Percentiles rank a stretch among this genome's conserved stretches.
phyloP scores from a whole-genome alignment of 1,139 yeast genomes.

The Nakaseomyces sp. region DNA sequence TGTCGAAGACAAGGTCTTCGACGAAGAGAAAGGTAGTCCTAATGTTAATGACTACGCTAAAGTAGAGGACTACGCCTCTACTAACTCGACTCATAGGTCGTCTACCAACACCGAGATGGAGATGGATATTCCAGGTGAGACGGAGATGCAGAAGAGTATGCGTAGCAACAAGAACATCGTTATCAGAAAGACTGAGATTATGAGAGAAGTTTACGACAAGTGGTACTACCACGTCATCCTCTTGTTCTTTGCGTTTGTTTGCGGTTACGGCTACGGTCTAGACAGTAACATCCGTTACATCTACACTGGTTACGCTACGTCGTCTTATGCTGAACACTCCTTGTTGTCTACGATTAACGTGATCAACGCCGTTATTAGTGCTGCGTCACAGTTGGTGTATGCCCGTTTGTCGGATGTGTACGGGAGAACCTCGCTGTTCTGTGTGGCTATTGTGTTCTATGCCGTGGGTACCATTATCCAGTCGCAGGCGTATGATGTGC shows the following conservation, averaged over 20 bases:
- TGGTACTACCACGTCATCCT: slow-evolving; percentile 13
- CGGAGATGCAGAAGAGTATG: slow-evolving; percentile 3
- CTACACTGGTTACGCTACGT: slow-evolving; percentile 46
- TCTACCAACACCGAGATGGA: too few relatives aligned
- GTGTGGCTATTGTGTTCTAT: slow-evolving; percentile 49
- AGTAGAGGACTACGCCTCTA: background rate
- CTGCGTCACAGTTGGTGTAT: slow-evolving; percentile 61
- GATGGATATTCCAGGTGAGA: background rate
- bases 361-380: slow-evolving; percentile 53
- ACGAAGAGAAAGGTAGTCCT: slow-evolving; percentile 3
- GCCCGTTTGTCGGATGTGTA: slow-evolving; percentile 61
- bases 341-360: slow-evolving; percentile 54
- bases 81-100: too few relatives aligned
- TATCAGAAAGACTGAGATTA: slow-evolving; percentile 16
- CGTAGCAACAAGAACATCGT: slow-evolving; percentile 5
- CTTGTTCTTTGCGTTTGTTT: slow-evolving; percentile 44
- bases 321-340: slow-evolving; percentile 47
- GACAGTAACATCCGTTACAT: slow-evolving; percentile 45
- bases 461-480: slow-evolving; percentile 59
- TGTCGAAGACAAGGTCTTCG: background rate
- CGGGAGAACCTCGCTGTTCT: slow-evolving; percentile 51
- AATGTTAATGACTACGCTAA: background rate
- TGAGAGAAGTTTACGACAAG: slow-evolving; percentile 17
- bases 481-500: slow-evolving; percentile 51
- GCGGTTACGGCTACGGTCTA: slow-evolving; percentile 56